Conservation (phyloP, 2,329 filamentous ascomycete species). For the Alternaria gansuensis region DNA sequence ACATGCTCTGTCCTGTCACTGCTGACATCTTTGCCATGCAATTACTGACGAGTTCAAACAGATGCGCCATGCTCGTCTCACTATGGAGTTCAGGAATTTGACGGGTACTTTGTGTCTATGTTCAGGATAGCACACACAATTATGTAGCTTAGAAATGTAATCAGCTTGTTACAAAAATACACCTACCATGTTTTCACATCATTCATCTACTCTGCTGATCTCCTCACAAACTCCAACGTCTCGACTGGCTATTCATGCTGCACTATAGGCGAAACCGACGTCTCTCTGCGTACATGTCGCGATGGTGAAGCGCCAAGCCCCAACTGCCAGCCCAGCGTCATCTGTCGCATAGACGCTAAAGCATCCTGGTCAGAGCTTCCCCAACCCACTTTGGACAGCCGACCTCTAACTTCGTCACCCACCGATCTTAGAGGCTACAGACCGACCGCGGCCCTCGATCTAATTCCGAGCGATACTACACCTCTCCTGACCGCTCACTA, state of each 20-base stretch:
- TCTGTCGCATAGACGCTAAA: slow-evolving; percentile 23
- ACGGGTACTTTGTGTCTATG: too few relatives aligned
- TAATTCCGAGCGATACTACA: slow-evolving; percentile 31
- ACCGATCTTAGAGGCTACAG: slow-evolving; percentile 31
- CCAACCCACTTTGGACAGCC: slow-evolving; percentile 38
- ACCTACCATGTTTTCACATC: not conserved
- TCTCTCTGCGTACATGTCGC: not conserved
- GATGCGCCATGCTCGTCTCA: not conserved
- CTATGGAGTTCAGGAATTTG: not conserved
- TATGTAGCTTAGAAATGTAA: not conserved
- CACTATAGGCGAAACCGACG: not conserved
- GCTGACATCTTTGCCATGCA: slow-evolving; percentile 14
- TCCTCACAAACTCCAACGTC: not conserved
- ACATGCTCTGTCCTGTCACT: slow-evolving; percentile 17
- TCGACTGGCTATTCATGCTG: not conserved
- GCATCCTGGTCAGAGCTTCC: slow-evolving; percentile 36
- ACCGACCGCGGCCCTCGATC: slow-evolving; percentile 31
- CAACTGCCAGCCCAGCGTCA: slow-evolving; percentile 20
- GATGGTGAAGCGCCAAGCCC: slow-evolving; percentile 13
- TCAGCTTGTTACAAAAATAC: not conserved
- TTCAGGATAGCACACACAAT: not conserved
- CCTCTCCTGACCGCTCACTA: slow-evolving; percentile 29
- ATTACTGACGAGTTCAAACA: slow-evolving; percentile 32
- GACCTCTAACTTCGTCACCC: slow-evolving; percentile 38
- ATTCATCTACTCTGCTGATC: not conserved